A percentile compares a stretch with the other conserved stretches of the same genome.
Conservation (phyloP, 805 yeast species). For the Yarrowia porcina region DNA sequence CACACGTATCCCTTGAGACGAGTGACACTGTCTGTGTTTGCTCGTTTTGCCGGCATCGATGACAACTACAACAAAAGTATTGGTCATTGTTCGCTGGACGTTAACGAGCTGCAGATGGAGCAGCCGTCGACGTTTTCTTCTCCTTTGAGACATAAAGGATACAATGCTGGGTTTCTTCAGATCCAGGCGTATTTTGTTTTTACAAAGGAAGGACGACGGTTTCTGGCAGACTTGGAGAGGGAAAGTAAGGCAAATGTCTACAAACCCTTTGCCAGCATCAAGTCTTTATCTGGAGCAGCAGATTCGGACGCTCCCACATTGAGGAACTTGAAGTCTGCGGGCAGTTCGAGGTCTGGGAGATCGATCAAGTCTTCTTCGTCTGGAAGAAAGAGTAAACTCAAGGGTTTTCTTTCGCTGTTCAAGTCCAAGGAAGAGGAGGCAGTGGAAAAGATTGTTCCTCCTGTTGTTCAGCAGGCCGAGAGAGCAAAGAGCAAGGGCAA, state of each 20-base stretch:
- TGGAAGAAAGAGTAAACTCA: neutral
- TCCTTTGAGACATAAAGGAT: neutral
- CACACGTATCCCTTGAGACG: neutral
- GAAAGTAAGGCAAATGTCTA: neutral
- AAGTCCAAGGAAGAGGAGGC: neutral
- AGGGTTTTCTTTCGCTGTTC: constrained; percentile 1
- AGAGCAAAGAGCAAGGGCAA: neutral
- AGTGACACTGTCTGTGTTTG: constrained; percentile 13
- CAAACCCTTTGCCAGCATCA: constrained; percentile 2
- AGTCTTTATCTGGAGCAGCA: neutral
- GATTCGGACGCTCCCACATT: neutral
- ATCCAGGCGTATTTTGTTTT: neutral
- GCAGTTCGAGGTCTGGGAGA: neutral
- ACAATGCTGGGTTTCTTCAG: neutral
- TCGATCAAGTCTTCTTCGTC: neutral
- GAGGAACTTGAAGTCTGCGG: neutral
- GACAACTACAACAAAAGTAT: constrained; percentile 20
- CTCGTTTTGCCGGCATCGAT: neutral
- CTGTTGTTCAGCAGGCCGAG: neutral
- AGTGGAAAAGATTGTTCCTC: neutral
- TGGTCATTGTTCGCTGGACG: constrained; percentile 5
- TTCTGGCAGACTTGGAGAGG: neutral
- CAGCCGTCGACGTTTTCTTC: neutral
- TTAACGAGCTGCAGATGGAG: constrained; percentile 4
- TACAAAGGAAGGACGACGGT: neutral